Conservation (phyloP, 768 basidiomycete genomes). For the Pisolithus microcarpus region DNA sequence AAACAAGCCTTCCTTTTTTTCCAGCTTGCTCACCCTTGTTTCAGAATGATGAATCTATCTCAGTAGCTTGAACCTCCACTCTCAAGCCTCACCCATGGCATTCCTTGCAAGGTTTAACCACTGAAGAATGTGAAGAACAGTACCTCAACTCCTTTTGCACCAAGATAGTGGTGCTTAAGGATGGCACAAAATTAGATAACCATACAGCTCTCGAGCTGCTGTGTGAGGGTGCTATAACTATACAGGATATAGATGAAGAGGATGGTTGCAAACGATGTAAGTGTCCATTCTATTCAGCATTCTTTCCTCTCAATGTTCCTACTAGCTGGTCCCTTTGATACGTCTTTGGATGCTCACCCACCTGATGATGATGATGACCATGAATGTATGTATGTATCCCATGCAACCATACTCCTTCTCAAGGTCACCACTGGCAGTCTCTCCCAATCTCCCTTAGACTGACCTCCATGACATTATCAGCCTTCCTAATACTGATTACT, state of each 20-base stretch:
- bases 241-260: neutral
- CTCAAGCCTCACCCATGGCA: neutral
- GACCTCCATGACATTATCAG: too few species aligned
- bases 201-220: neutral
- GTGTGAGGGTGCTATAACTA: neutral
- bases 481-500: too few species aligned
- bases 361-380: too few species aligned
- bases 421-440: neutral
- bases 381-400: too few species aligned
- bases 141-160: neutral
- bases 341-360: too few species aligned
- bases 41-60: neutral
- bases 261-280: neutral
- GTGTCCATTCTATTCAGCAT: neutral
- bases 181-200: neutral
- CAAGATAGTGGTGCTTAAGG: neutral
- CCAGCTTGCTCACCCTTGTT: neutral
- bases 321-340: neutral
- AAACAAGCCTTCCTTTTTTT: neutral
- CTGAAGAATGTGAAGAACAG: neutral
- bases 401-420: too few species aligned
- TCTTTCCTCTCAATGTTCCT: neutral
- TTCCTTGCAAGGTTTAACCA: neutral
- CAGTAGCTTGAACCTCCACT: neutral
- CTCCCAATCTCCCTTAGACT: neutral